Evolutionary conservation across 106 monocot genomes (phyloP), one percentile per base, ranked within the genome.

Genomic region (Allium cepa): DNA sequence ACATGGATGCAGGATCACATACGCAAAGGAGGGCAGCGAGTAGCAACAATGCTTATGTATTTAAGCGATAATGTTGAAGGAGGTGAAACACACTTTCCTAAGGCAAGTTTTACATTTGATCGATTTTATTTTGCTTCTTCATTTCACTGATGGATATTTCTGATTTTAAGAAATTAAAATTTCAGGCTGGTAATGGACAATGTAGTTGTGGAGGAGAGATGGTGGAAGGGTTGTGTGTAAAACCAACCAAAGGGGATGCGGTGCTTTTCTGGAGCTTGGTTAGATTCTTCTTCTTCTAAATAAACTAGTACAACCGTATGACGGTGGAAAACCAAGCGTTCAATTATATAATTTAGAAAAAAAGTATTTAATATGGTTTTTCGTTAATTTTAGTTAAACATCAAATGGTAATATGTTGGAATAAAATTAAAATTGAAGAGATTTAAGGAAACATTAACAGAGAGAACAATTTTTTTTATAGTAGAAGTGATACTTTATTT

Each of bases 181-280:
- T 4, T 55, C 62, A 90, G 90, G 94, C 82, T 61, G 94, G 90
- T 71, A 68, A 84, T 50, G 76, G 68, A 68, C 76, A 87, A 79
- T 94, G 94, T 72, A 94, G 76, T 57, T 94, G 94, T 66, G 94
- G 90, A 46, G 90, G 90, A 57, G 72, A 94, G 79, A 85, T 60
- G 27, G 87, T 90, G 10, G 81, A 72, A 67, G 90, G 94, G 56
- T 12, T 90, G 1, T 94, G 79, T 14, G 78, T 90, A 50, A 90
- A 94, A 73, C 94, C 94, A 11, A 67, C 15, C 36, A 87, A 90
- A 83, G 94, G 90, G 69, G 87, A 90, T 73, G 94, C 90, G 57
- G 87, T 94, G 57, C 90, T 94, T 12, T 94, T 94, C 73, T 90
- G 94, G 94, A 90, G 87, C 82, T 87, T 90, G 94, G 94, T 90